phyloP scores from a whole-genome alignment of 2,329 filamentous ascomycete species.

The Thyridium curvatum region DNA sequence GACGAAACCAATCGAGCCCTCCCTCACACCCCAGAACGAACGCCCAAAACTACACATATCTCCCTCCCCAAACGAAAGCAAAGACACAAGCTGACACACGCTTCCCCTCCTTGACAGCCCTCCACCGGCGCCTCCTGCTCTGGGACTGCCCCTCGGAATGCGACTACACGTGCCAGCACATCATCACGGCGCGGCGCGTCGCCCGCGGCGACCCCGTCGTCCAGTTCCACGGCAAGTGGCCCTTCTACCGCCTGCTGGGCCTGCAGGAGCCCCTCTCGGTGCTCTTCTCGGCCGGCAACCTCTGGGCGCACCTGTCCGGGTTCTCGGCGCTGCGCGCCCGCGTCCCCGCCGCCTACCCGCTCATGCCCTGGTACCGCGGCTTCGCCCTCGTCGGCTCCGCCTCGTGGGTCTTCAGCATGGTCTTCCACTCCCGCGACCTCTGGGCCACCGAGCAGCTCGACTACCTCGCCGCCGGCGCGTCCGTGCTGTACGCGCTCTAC shows the following conservation, averaged over 20 bases:
- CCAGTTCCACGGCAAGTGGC: slow-evolving; percentile 99
- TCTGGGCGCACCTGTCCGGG: slow-evolving; percentile 76
- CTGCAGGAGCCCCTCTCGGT: slow-evolving; percentile 95
- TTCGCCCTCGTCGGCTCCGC: slow-evolving; percentile 77
- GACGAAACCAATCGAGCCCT: slow-evolving; percentile 4
- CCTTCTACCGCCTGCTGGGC: slow-evolving; percentile 82
- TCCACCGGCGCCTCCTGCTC: slow-evolving; percentile 78
- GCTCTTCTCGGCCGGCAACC: slow-evolving; percentile 88
- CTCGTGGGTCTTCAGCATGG: slow-evolving; percentile 81
- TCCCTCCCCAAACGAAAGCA: no score
- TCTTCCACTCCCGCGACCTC: slow-evolving; percentile 92
- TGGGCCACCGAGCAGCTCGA: slow-evolving; percentile 83
- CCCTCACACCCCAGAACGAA: no score
- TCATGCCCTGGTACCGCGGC: slow-evolving; percentile 73
- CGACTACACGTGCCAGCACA: slow-evolving; percentile 96
- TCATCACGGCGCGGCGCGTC: slow-evolving; percentile 70
- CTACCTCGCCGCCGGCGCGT: slow-evolving; percentile 89
- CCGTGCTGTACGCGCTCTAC: slow-evolving; percentile 85
- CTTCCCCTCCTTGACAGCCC: slow-evolving; percentile 48
- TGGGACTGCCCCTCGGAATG: slow-evolving; percentile 94
- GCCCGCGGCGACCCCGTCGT: slow-evolving; percentile 61
- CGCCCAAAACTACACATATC: no score
- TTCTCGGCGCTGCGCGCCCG: slow-evolving; percentile 61
- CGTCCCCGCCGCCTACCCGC: slow-evolving; percentile 66
- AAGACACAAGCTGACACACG: slow-evolving; percentile 11